Evolutionary conservation across 495 filamentous ascomycete species (phyloP), one percentile per base, ranked within the genome.

Genomic region (Pyrenula aspistea): DNA sequence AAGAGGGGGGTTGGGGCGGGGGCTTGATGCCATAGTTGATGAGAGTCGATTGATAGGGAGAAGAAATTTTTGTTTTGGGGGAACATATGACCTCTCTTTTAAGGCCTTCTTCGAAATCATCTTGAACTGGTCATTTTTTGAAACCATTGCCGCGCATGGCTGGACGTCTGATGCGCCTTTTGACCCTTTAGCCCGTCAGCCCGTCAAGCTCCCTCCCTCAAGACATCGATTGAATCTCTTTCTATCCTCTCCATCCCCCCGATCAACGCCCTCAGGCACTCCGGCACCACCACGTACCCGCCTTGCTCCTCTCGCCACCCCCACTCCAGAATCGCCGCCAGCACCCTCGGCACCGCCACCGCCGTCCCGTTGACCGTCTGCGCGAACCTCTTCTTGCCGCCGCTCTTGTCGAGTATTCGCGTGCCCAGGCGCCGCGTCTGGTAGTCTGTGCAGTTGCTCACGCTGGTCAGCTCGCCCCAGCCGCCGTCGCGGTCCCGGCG

Each of bases 331-430:
- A 98, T 74, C 10, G 90, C 90, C 22, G 93, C 90, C 60, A 98
- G 60, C 20, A 98, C 86, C 31, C 93, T 75, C 19, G 93, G 94
- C 19, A 97, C 85, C 1, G 93, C 93, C 67, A 96, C 71, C 0
- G 93, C 93, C 1, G 93, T 98, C 0, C 93, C 93, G 67, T 98
- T 98, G 22, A 96, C 82, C 0, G 94, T 97, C 68, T 84, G 88
- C 49, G 88, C 86, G 61, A 86, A 91, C 8, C 73, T 68, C 12
- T 74, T 77, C 52, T 70, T 73, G 1, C 22, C 52, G 53, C 57
- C 11, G 54, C 61, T 58, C 65, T 74, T 73, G 24, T 77, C 63
- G 47, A 77, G 76, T 15, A 88, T 68, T 19, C 83, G 77, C 11
- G 93, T 95, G 23, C 79, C 86, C 42, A 98, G 72, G 20, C 93